Percentiles rank a stretch among this genome's conserved stretches.
phyloP scores from a whole-genome alignment of 192 early-diverging fungal species.

The Gonapodya prolifera region DNA sequence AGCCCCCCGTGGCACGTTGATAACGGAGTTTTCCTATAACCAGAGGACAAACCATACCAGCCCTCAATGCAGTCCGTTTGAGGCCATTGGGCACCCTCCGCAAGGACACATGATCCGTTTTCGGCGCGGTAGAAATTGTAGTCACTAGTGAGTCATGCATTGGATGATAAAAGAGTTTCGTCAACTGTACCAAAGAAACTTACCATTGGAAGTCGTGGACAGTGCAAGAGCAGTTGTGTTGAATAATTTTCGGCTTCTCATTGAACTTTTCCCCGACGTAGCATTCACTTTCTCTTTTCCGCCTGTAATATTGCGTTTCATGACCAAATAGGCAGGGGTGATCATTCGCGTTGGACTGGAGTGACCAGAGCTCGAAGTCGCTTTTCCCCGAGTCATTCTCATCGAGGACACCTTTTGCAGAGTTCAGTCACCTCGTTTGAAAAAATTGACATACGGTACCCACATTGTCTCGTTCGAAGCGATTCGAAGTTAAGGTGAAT shows the following conservation, averaged over 20 bases:
- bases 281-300: constrained; percentile 23
- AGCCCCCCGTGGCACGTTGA: background rate
- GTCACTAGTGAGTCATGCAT: background rate
- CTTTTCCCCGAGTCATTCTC: constrained; percentile 34
- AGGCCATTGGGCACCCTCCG: background rate
- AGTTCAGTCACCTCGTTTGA: background rate
- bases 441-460: background rate
- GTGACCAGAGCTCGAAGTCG: constrained; percentile 86
- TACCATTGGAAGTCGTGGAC: constrained; percentile 31
- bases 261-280: constrained; percentile 16
- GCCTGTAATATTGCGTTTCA: constrained; percentile 25
- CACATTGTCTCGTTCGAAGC: constrained; percentile 27
- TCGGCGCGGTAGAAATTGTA: background rate
- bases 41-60: background rate
- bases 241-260: background rate
- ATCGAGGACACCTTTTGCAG: constrained; percentile 15
- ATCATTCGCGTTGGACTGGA: constrained; percentile 44
- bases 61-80: background rate
- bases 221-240: constrained; percentile 27
- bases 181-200: too few species aligned
- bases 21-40: background rate
- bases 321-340: constrained; percentile 48
- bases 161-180: background rate
- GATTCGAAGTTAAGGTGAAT: constrained; percentile 30
- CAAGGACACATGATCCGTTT: background rate